phyloP scores from a whole-genome alignment of 176 grass and related monocot species.

The Juncus inflexus region DNA sequence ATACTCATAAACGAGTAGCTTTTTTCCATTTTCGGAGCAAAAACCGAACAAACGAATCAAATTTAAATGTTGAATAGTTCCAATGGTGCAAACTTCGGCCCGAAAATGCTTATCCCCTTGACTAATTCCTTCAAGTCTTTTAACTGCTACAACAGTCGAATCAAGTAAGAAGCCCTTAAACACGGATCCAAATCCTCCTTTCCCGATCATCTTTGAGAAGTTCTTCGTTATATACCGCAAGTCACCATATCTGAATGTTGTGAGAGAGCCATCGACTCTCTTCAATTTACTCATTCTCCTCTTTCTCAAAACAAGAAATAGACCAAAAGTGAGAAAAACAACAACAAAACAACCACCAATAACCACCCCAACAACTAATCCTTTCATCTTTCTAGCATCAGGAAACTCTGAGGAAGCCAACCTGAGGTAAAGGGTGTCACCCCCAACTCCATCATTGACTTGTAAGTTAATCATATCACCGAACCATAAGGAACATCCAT shows the following conservation, averaged over 20 bases:
- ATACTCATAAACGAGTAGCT: constrained; percentile 25
- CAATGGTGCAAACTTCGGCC: constrained; percentile 38
- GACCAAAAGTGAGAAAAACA: not conserved
- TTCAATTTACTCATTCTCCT: not conserved
- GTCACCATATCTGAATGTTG: not conserved
- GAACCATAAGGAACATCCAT: constrained; percentile 37
- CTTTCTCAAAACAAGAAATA: constrained; percentile 9
- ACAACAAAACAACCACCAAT: not conserved
- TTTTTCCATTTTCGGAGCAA: constrained; percentile 5
- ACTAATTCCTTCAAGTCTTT: constrained; percentile 36
- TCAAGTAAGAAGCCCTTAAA: not conserved
- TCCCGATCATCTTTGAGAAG: not conserved
- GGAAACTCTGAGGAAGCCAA: constrained; percentile 14
- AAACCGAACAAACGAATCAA: constrained; percentile 28
- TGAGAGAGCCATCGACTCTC: not conserved
- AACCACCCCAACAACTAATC: not conserved
- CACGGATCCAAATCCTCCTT: not conserved
- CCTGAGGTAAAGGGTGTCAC: constrained; percentile 16
- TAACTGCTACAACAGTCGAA: constrained; percentile 42
- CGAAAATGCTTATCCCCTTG: constrained; percentile 74
- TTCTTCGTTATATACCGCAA: not conserved
- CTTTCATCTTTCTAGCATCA: not conserved
- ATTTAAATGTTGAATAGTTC: constrained; percentile 49
- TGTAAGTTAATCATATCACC: constrained; percentile 28
- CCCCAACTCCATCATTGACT: constrained; percentile 15